Base-by-base conservation (phyloP, 1,284 basidiomycete species). In the Papiliotrema flavescens region DNA sequence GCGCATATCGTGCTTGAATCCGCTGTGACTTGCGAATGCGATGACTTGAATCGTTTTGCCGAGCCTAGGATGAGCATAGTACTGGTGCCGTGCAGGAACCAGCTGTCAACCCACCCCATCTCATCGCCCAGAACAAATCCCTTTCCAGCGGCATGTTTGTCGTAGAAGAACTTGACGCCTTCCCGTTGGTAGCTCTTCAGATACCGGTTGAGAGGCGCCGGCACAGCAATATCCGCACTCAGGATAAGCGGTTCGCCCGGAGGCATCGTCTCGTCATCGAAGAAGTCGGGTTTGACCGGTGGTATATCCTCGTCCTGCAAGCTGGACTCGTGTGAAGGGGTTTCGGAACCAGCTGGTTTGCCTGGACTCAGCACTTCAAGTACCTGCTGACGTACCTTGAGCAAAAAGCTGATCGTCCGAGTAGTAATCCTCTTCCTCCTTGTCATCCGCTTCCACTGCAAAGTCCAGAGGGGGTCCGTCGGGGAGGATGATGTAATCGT, bases 81-180 rank as follows among this genome's bases (percentile, higher is more conserved):
- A 23, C n/a, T 8, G 45, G 26, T 8, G n/a, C 7, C 3, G 14
- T 13, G 47, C 17, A 46, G 44, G 11, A 28, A n/a, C 26, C 20
- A 5, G 5, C 28, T 11, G 32, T 6, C 26, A 4, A 17, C 67
- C 49, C 61, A 71, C 63, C 78, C 80, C 80, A 81, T 81, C 53
- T 81, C 80, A 51, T 81, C 80, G 2, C 79, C 79, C 2, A 81
- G 63, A 13, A 81, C 62, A 3, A 71, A 78, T 1, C 80, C 80
- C 26, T 66, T 65, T 0, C 71, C 69, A 2, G 60, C 59, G n/a
- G 61, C 63, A 56, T 77, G 80, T 47, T 77, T 76, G 11, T 66
- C 52, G 55, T 77, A 80, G 8, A 81, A 62, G 61, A 80, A 81
- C 48, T 70, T 58, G 8, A 75, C 74, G 3, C 80, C 80, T 1